Percentiles rank a stretch among this genome's conserved stretches.
These are phyloP conservation scores for Populus hybrid DNA, from an alignment of 441 rosid species.

Conservation along the genomic window DNA sequence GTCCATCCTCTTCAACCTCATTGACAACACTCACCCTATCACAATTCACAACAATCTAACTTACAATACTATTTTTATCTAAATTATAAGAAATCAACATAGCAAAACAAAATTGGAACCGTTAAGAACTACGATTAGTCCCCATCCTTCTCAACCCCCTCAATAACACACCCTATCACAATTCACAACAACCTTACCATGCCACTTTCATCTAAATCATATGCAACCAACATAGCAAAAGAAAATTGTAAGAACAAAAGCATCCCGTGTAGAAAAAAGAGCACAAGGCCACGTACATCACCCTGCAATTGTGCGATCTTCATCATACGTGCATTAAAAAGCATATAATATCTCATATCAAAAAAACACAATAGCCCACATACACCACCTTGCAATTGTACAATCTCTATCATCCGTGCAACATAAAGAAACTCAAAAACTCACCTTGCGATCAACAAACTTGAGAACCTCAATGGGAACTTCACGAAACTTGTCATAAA, in stretches of 20 bases:
- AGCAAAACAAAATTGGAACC: not conserved
- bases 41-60: too few relatives aligned
- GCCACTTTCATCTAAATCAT: too few relatives aligned
- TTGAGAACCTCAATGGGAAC: constrained; percentile 76
- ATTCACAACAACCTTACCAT: not conserved
- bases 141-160: not conserved
- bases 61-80: not conserved
- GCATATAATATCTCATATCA: not conserved
- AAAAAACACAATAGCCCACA: not conserved
- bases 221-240: too few relatives aligned
- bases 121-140: not conserved
- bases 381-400: too few relatives aligned
- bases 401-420: constrained; percentile 11
- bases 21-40: too few relatives aligned
- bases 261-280: too few relatives aligned
- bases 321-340: not conserved
- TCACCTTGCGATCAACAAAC: constrained; percentile 80
- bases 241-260: too few relatives aligned
- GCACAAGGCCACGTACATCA: too few relatives aligned
- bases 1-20: too few relatives aligned
- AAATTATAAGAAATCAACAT: not conserved
- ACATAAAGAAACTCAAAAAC: constrained; percentile 5
- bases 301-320: too few relatives aligned
- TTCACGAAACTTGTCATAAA: constrained; percentile 66
- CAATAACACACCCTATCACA: not conserved